Percentiles rank a stretch among this genome's conserved stretches.
Evolutionary conservation across 495 filamentous ascomycete genomes (phyloP).

Genomic region (Penicillium bovifimosum): DNA sequence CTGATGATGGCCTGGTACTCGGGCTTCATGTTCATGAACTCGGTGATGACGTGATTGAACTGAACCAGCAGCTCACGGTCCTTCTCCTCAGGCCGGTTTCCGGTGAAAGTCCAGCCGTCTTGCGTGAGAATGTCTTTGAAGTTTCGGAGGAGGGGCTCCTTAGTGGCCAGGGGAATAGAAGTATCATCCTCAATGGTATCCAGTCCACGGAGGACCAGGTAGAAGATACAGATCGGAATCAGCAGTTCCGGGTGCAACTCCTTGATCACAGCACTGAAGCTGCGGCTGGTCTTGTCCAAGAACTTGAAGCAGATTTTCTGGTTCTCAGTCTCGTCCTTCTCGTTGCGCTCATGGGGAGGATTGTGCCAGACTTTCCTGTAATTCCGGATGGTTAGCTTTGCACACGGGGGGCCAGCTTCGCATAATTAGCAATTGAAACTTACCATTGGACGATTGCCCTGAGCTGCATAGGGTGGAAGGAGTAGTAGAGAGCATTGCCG

Average conservation of each 20-base stretch:
- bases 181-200: constrained; percentile 99
- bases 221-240: constrained; percentile 87
- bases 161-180: constrained; percentile 72
- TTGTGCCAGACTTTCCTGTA: constrained; percentile 94
- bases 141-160: constrained; percentile 79
- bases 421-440: neutral
- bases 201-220: constrained; percentile 80
- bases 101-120: constrained; percentile 85
- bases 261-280: constrained; percentile 89
- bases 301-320: constrained; percentile 79
- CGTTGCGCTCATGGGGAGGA: constrained; percentile 78
- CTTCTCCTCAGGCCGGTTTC: constrained; percentile 87
- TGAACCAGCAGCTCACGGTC: constrained; percentile 87
- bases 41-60: constrained; percentile 78
- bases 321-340: constrained; percentile 64
- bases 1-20: constrained; percentile 80
- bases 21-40: constrained; percentile 86
- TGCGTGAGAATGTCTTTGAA: constrained; percentile 73
- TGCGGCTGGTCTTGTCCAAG: constrained; percentile 83
- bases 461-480: constrained; percentile 71
- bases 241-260: constrained; percentile 92
- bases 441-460: constrained; percentile 92
- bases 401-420: no score
- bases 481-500: constrained; percentile 64
- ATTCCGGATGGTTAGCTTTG: neutral